phyloP scores from a whole-genome alignment of 176 grass and related monocot species.

The Dactylis glomerata region DNA sequence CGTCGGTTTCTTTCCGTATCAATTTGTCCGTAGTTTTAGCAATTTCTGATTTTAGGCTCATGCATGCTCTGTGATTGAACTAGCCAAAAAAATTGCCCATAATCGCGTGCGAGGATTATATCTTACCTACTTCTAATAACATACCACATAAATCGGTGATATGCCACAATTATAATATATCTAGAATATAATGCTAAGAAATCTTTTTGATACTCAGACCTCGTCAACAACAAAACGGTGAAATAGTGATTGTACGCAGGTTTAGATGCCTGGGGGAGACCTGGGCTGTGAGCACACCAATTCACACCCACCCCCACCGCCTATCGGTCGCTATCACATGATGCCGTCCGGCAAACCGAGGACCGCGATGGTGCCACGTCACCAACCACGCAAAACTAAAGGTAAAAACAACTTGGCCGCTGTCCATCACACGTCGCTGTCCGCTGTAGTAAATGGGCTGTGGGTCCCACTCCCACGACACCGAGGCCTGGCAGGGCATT shows the following conservation, averaged over 20 bases:
- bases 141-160: too few species aligned
- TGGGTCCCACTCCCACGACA: slow-evolving; percentile 10
- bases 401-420: not conserved
- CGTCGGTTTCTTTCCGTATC: too few species aligned
- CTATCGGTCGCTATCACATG: slow-evolving; percentile 32
- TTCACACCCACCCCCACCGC: not conserved
- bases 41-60: too few species aligned
- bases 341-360: not conserved
- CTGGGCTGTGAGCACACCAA: slow-evolving; percentile 4
- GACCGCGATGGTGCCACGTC: slow-evolving; percentile 27
- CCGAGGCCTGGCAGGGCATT: not conserved
- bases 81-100: too few species aligned
- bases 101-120: too few species aligned
- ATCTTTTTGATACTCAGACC: not conserved
- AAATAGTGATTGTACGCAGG: not conserved
- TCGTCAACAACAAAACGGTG: not conserved
- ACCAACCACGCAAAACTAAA: not conserved
- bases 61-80: too few species aligned
- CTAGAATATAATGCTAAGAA: too few species aligned
- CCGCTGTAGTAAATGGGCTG: not conserved
- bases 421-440: slow-evolving; percentile 46
- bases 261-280: not conserved
- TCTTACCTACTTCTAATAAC: too few species aligned
- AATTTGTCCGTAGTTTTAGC: too few species aligned
- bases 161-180: too few species aligned